These are phyloP conservation scores for Diaporthe australafricana DNA, from an alignment of 2,329 filamentous ascomycete genomes.

Conservation along the genomic window DNA sequence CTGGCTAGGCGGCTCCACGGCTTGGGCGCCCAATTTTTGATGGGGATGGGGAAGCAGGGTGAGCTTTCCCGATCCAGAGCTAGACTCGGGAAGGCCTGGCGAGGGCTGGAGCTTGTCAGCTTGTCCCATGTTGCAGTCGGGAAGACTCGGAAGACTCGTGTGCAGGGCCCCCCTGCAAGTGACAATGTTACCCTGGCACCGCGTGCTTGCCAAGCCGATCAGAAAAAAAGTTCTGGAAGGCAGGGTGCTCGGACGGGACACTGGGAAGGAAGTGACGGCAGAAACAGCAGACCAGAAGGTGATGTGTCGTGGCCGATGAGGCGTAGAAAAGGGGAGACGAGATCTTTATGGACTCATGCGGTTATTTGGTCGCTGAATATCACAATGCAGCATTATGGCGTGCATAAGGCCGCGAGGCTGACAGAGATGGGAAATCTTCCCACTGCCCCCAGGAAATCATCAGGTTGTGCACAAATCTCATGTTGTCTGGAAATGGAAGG, in stretches of 20 bases:
- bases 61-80: constrained; percentile 21
- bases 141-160: constrained; percentile 24
- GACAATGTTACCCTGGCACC: not conserved
- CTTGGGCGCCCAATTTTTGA: constrained; percentile 20
- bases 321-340: not conserved
- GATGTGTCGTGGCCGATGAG: constrained; percentile 12
- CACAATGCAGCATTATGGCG: not conserved
- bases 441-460: constrained; percentile 2
- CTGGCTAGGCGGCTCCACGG: constrained; percentile 20
- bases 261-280: constrained; percentile 15
- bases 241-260: not conserved
- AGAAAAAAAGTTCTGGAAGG: constrained; percentile 29
- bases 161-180: constrained; percentile 6
- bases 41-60: constrained; percentile 9
- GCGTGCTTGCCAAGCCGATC: constrained; percentile 27
- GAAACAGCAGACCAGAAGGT: constrained; percentile 26
- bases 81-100: constrained; percentile 27
- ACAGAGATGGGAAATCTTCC: not conserved
- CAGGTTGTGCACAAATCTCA: constrained; percentile 25
- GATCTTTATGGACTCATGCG: constrained; percentile 12
- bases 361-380: constrained; percentile 26
- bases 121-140: constrained; percentile 15
- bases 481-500: constrained; percentile 21
- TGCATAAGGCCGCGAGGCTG: not conserved
- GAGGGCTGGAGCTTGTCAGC: constrained; percentile 8